Conservation (phyloP, 1,139 yeast genomes). For the Geotrichum fermentans region DNA sequence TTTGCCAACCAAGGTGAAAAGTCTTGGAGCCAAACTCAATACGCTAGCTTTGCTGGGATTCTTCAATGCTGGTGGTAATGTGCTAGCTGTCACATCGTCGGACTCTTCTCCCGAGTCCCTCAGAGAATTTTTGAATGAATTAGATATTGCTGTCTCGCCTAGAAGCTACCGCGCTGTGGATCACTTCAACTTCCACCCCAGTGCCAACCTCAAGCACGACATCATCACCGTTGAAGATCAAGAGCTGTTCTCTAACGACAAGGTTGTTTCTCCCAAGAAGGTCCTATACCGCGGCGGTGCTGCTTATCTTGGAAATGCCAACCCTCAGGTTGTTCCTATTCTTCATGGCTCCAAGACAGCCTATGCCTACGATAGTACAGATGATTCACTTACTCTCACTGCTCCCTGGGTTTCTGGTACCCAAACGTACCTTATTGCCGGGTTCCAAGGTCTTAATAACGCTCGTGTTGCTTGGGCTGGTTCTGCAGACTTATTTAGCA, state of each 20-base stretch:
- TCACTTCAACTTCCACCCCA: conserved; percentile 48
- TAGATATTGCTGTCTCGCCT: conserved; percentile 84
- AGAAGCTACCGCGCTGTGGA: conserved; percentile 63
- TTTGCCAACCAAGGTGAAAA: conserved; percentile 44
- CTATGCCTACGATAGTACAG: conserved; percentile 48
- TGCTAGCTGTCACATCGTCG: conserved; percentile 57
- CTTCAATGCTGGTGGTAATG: conserved; percentile 65
- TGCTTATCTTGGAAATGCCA: conserved; percentile 56
- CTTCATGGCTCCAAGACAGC: conserved; percentile 66
- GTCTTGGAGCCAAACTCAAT: conserved; percentile 43
- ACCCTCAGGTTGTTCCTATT: conserved; percentile 60
- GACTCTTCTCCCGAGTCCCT: conserved; percentile 64
- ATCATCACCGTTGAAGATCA: conserved; percentile 17
- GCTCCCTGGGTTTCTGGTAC: conserved; percentile 73
- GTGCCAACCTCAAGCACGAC: conserved; percentile 23
- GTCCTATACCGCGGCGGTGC: conserved; percentile 46
- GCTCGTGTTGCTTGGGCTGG: conserved; percentile 85
- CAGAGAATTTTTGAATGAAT: conserved; percentile 63
- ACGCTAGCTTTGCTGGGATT: conserved; percentile 48
- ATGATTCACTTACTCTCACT: conserved; percentile 42
- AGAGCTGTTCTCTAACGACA: conserved; percentile 18
- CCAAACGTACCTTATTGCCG: conserved; percentile 74
- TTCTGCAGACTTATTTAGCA: conserved; percentile 48
- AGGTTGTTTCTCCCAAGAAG: conserved; percentile 18
- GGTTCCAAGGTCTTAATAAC: conserved; percentile 73